phyloP scores from a whole-genome alignment of 768 basidiomycete species.

The Suillus subaureus region DNA sequence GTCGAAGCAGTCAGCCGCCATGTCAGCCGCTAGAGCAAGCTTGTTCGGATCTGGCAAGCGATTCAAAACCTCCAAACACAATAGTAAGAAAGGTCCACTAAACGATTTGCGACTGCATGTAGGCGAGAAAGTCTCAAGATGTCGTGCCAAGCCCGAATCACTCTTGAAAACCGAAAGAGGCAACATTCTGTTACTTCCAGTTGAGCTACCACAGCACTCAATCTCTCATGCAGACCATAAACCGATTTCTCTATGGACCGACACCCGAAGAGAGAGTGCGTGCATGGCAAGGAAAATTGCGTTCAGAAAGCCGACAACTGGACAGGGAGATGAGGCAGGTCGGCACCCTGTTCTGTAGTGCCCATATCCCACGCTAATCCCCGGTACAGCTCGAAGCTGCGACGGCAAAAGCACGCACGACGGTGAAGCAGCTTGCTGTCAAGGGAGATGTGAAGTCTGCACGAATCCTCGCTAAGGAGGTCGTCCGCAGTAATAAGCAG shows the following conservation, averaged over 20 bases:
- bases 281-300: constrained; percentile 88
- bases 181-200: background rate
- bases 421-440: constrained; percentile 85
- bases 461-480: constrained; percentile 87
- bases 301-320: constrained; percentile 76
- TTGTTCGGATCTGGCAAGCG: background rate
- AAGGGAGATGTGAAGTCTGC: constrained; percentile 95
- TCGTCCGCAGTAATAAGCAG: constrained; percentile 95
- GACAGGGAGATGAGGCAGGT: constrained; percentile 98
- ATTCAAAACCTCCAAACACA: background rate
- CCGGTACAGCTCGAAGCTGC: constrained; percentile 72
- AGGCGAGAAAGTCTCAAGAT: background rate
- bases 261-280: constrained; percentile 93
- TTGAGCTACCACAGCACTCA: constrained; percentile 4
- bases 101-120: background rate
- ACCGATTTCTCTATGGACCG: constrained; percentile 93
- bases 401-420: constrained; percentile 73
- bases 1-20: constrained; percentile 5
- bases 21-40: constrained; percentile 13
- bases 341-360: constrained; percentile 32
- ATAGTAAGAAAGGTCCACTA: background rate
- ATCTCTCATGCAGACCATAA: constrained; percentile 76
- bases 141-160: background rate
- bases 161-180: constrained; percentile 4
- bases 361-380: constrained; percentile 19